Base-by-base conservation (phyloP, 225 moss, liverwort and hornwort species). In the Polytrichum commune region DNA sequence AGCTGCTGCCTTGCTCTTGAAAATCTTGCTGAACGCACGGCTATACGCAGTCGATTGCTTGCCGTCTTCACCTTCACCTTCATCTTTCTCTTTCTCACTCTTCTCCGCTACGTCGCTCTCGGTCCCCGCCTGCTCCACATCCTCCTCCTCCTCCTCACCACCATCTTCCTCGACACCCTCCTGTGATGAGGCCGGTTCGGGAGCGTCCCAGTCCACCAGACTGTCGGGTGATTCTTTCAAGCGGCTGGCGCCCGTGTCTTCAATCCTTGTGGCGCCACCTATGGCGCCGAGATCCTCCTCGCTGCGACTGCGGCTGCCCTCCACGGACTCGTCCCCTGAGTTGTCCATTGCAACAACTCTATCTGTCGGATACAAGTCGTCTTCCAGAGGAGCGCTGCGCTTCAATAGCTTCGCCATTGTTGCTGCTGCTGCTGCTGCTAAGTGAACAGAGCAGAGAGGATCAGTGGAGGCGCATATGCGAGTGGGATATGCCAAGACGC, bases 1-100 rank as follows among this genome's bases (percentile, higher is more conserved):
- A 27, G 73, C 80, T 24, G 73, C 80, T 27, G 82, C 79, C 68
- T 88, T 88, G 75, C 80, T 82, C 76, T 84, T 71, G 20, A 88
- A 65, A 68, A 88, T 88, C 68, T 88, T 88, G 76, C 84, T 85
- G 67, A 85, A 88, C 29, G 88, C 88, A 46, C 88, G 88, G 73
- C 88, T 82, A 60, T 88, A 85, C 8, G 88, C 82, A 46, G 88
- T 75, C 56, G 79, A 66, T 68, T 77, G 69, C 53, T 66, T 2
- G 46, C 30, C 57, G 53, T 24, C 71, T 61, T 63, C 27, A 1
- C 13, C 77, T 30, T 54, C 74, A 56, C 69, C 66, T 61, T 62
- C 27, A 1, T n/a, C 77, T 29, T 58, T 76, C 60, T 72, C 66
- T 19, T 32, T 54, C 16, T 53, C 78, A 64, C 71, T 69, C 62